phyloP scores from a whole-genome alignment of 2,329 filamentous ascomycete genomes.

The Venturia oleaginea region DNA sequence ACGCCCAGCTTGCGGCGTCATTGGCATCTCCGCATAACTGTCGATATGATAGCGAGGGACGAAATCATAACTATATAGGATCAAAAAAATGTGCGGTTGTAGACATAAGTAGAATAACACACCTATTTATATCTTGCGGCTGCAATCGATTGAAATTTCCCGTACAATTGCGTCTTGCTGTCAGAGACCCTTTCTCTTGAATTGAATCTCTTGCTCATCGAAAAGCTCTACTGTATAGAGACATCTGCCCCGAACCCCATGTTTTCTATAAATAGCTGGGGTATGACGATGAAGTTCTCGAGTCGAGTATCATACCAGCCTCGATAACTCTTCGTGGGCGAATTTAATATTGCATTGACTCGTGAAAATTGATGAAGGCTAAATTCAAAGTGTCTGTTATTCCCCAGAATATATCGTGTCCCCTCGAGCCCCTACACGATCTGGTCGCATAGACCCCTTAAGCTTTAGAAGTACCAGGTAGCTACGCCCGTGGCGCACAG shows the following conservation, averaged over 20 bases:
- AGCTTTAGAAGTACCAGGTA: too few species aligned
- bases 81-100: not conserved
- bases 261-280: not conserved
- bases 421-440: not conserved
- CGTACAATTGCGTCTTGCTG: not conserved
- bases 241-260: not conserved
- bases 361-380: not conserved
- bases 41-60: slow-evolving; percentile 13
- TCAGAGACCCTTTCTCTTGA: not conserved
- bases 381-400: too few species aligned
- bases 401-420: not conserved
- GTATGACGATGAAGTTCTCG: not conserved
- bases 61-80: not conserved
- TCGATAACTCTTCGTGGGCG: not conserved
- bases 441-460: not conserved
- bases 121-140: not conserved
- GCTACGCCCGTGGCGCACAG: not conserved
- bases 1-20: slow-evolving; percentile 94
- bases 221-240: not conserved
- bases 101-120: not conserved
- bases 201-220: not conserved
- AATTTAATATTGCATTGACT: not conserved
- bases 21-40: slow-evolving; percentile 72
- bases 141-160: not conserved
- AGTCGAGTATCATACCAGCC: not conserved